A percentile compares a stretch with the other conserved stretches of the same genome.
Evolutionary conservation across 495 filamentous ascomycete genomes (phyloP).

Genomic region (Friedmanniomyces simplex): DNA sequence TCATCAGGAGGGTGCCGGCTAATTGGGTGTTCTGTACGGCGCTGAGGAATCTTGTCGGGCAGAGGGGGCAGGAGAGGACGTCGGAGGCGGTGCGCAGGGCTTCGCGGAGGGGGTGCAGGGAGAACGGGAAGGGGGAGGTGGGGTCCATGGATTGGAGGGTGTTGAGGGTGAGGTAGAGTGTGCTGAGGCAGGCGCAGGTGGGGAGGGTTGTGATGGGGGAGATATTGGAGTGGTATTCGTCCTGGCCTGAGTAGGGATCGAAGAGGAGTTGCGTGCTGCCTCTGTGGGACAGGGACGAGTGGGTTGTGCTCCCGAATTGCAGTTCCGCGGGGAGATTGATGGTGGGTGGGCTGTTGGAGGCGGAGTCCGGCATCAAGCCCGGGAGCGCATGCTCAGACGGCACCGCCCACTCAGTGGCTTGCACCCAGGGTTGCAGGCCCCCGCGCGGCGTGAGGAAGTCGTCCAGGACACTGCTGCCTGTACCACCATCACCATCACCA

Average conservation of each 20-base stretch:
- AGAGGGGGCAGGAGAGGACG: slow-evolving; percentile 27
- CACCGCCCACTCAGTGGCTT: not conserved
- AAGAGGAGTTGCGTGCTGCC: not conserved
- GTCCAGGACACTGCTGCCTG: not conserved
- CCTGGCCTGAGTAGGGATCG: not conserved
- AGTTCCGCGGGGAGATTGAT: slow-evolving; percentile 13
- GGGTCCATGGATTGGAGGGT: slow-evolving; percentile 20
- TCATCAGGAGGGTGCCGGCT: slow-evolving; percentile 22
- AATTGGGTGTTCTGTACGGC: slow-evolving; percentile 29
- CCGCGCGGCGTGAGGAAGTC: slow-evolving; percentile 4
- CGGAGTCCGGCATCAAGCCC: slow-evolving; percentile 12
- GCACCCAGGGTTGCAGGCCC: slow-evolving; percentile 9
- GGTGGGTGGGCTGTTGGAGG: slow-evolving; percentile 6
- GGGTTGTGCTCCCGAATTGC: not conserved
- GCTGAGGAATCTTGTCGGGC: slow-evolving; percentile 24
- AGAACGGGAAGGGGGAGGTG: slow-evolving; percentile 24
- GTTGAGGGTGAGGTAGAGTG: slow-evolving; percentile 28
- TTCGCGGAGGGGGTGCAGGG: slow-evolving; percentile 24
- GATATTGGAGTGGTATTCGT: slow-evolving; percentile 3
- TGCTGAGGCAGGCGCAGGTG: slow-evolving; percentile 29
- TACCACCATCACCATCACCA: not conserved
- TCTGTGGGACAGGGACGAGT: not conserved
- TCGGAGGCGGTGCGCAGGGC: slow-evolving; percentile 23
- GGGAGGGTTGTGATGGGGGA: not conserved
- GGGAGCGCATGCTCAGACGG: slow-evolving; percentile 2